phyloP scores from a whole-genome alignment of 306 rosid species.

The Casuarina glauca region DNA sequence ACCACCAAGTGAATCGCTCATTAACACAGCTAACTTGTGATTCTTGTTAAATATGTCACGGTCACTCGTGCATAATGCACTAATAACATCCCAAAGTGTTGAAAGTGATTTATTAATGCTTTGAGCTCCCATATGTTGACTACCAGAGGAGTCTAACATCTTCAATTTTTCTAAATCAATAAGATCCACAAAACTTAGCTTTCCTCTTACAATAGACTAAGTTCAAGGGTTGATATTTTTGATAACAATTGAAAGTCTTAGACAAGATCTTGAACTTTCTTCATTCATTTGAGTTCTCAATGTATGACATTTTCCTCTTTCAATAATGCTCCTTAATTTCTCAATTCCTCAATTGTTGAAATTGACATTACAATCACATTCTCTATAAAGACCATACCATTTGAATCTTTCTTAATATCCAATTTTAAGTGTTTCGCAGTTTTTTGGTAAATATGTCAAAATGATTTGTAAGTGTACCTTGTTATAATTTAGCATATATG shows the following conservation, averaged over 20 bases:
- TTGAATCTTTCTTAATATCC: conserved; percentile 43
- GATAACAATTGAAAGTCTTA: conserved; percentile 39
- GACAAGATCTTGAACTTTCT: no score
- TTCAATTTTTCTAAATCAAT: conserved; percentile 91
- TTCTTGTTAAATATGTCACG: conserved; percentile 90
- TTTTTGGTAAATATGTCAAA: conserved; percentile 49
- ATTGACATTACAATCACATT: conserved; percentile 66
- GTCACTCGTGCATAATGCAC: conserved; percentile 77
- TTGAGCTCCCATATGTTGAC: conserved; percentile 91
- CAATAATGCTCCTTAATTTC: conserved; percentile 44
- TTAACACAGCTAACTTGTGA: conserved; percentile 89
- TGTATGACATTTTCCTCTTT: conserved; percentile 71
- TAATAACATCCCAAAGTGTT: conserved; percentile 92
- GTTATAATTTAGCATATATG: conserved; percentile 86
- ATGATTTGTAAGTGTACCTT: conserved; percentile 92
- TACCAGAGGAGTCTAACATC: conserved; percentile 87
- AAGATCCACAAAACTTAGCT: conserved; percentile 98
- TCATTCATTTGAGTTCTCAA: conserved; percentile 86
- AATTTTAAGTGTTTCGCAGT: conserved; percentile 49
- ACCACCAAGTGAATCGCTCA: conserved; percentile 67
- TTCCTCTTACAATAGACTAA: conserved; percentile 87
- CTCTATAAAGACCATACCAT: conserved; percentile 94
- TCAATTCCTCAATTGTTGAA: conserved; percentile 70
- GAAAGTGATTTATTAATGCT: conserved; percentile 96
- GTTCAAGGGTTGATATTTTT: conserved; percentile 90